Conservation (phyloP, 2,329 filamentous ascomycete species). For the Trichophyton schoenleinii region DNA sequence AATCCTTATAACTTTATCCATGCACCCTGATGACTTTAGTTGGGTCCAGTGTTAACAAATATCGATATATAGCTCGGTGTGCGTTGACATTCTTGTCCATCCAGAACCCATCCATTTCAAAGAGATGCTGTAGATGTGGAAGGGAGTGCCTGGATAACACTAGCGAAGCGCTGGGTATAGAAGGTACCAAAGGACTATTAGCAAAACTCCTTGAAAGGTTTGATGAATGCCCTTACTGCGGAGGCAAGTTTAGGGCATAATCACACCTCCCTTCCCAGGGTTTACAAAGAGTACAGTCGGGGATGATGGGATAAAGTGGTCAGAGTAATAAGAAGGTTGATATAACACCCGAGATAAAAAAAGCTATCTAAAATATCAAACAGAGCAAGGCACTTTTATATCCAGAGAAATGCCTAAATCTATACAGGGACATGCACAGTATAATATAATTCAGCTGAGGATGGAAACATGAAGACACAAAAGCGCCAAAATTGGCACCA, state of each 20-base stretch:
- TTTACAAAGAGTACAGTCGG: neutral
- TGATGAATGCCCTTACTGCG: conserved; percentile 14
- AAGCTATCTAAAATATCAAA: neutral
- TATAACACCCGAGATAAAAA: neutral
- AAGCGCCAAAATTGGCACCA: neutral
- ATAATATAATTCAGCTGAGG: neutral
- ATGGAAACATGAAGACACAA: neutral
- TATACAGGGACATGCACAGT: neutral
- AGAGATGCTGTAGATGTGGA: conserved; percentile 42
- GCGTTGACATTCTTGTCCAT: conserved; percentile 43
- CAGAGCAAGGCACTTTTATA: neutral
- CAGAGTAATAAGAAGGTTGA: neutral
- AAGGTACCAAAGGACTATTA: conserved; percentile 2
- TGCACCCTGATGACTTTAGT: neutral
- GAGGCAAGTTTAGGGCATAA: conserved; percentile 10
- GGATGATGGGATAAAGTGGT: neutral
- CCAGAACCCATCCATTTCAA: conserved; percentile 42
- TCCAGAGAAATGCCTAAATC: neutral
- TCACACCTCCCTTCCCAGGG: neutral
- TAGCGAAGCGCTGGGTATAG: neutral
- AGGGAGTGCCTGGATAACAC: conserved; percentile 25
- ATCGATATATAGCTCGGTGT: conserved; percentile 35
- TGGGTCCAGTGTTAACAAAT: neutral
- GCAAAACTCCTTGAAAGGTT: conserved; percentile 8
- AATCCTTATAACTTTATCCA: neutral